These are phyloP conservation scores for Monilinia laxa DNA, from an alignment of 2,329 filamentous ascomycete species.

Conservation along the genomic window DNA sequence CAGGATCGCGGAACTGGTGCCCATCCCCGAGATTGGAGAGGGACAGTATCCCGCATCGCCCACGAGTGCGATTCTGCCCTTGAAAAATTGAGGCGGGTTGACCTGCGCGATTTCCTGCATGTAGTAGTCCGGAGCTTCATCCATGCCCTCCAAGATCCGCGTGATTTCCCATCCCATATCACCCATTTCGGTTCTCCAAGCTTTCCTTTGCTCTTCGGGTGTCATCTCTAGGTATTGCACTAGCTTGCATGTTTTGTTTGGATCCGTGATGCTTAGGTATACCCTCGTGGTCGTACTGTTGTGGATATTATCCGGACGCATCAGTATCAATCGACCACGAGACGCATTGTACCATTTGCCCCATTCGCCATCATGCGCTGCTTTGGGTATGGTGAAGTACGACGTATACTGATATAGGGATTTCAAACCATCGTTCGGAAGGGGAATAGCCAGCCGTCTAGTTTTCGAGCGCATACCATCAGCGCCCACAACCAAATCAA, in stretches of 20 bases:
- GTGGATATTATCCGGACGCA: conserved; percentile 5
- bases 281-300: neutral
- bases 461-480: conserved; percentile 51
- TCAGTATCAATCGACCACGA: conserved; percentile 3
- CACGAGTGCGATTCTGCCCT: conserved; percentile 47
- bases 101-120: conserved; percentile 45
- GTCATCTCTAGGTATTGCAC: neutral
- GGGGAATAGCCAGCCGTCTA: conserved; percentile 46
- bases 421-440: conserved; percentile 44
- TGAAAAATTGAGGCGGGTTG: conserved; percentile 42
- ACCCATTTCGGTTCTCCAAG: neutral
- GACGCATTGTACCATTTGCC: conserved; percentile 14
- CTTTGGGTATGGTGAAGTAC: conserved; percentile 45
- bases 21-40: conserved; percentile 43
- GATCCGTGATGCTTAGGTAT: conserved; percentile 7
- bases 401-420: conserved; percentile 41
- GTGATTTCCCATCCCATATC: conserved; percentile 45
- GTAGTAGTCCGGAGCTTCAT: conserved; percentile 44
- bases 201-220: neutral
- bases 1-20: conserved; percentile 44
- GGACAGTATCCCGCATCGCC: conserved; percentile 52
- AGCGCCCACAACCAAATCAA: conserved; percentile 50
- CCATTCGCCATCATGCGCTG: conserved; percentile 35
- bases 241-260: neutral
- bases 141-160: conserved; percentile 43